Base-by-base conservation (phyloP, 768 basidiomycete genomes). In the Lentinula guzmanii region DNA sequence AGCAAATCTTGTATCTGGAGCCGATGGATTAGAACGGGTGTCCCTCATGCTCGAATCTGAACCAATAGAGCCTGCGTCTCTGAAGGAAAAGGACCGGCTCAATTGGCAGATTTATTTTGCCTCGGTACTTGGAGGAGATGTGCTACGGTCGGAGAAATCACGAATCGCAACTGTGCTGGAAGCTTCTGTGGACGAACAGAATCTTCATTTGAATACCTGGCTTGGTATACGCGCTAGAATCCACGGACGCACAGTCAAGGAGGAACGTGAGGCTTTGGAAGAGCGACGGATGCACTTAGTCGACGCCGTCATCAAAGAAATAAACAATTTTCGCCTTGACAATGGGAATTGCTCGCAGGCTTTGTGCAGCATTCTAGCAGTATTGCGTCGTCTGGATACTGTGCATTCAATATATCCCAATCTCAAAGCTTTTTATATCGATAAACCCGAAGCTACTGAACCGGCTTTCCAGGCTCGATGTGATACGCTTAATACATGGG, bases 31-130 rank as follows among this genome's bases (percentile, higher is more conserved):
- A 61, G 83, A 87, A 65, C 78, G 80, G 13, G 72, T 82, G 52
- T 81, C 83, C 16, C 73, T 80, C 5, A 74, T 84, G 41, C 73
- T 81, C 35, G 88, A 90, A 67, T 76, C 83, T 5, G 87, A 90
- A 65, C 78, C 82, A 52, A 80, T 83, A 55, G 81, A 86, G 61
- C 86, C 89, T 28, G 82, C 85, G 45, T 87, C 90, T 1, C 77
- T 80, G 58, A 85, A 90, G 67, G 90, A 93, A 69, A 81, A 84
- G 63, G 91, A 94, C 67, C 81, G 95, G 31, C 73, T 95, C 52
- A 95, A 97, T 73, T 98, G 97, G 97, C 94, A 95, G 73, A 89
- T 89, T 16, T 90, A 98, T 86, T 84, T 98, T 35, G 85, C 92
- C 11, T 96, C 95, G 34, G 96, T 98, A 28, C 81, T 99, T 51